Percentiles rank a stretch among this genome's conserved stretches.
phyloP scores from a whole-genome alignment of 257 asterid genomes.

The Solanum microdontum region DNA sequence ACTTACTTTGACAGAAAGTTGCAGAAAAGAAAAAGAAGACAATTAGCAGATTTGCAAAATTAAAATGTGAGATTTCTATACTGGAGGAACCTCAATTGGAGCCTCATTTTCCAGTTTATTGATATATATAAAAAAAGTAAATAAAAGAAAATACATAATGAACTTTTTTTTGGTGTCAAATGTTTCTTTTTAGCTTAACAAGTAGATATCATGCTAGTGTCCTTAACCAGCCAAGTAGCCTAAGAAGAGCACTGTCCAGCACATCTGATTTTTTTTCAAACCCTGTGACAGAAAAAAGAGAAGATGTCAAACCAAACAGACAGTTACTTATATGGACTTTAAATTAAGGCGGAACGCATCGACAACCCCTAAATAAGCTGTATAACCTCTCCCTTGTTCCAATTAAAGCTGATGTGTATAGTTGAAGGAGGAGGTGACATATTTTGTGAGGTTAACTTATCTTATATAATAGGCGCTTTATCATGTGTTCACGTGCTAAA shows the following conservation, averaged over 20 bases:
- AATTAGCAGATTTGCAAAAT: neutral
- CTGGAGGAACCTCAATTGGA: neutral
- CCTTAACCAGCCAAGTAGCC: constrained; percentile 83
- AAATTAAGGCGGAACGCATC: neutral
- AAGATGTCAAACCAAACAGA: neutral
- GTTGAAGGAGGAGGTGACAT: neutral
- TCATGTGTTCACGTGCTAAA: neutral
- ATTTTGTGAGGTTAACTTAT: neutral
- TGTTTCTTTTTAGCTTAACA: neutral
- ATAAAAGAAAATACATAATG: neutral
- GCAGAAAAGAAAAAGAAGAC: neutral
- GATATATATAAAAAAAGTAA: neutral
- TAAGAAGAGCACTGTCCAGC: constrained; percentile 64
- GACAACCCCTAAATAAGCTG: neutral
- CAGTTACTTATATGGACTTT: neutral
- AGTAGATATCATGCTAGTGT: constrained; percentile 33
- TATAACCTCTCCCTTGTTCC: neutral
- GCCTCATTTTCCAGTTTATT: neutral
- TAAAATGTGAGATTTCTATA: neutral
- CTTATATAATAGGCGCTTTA: neutral
- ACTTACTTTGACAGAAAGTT: neutral
- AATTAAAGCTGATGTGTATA: neutral
- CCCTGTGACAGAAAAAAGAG: constrained; percentile 28
- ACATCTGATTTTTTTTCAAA: constrained; percentile 58
- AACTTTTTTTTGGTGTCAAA: neutral